Evolutionary conservation across 257 asterid species (phyloP), one percentile per base, ranked within the genome.

Genomic region (Nicotiana tabacum): DNA sequence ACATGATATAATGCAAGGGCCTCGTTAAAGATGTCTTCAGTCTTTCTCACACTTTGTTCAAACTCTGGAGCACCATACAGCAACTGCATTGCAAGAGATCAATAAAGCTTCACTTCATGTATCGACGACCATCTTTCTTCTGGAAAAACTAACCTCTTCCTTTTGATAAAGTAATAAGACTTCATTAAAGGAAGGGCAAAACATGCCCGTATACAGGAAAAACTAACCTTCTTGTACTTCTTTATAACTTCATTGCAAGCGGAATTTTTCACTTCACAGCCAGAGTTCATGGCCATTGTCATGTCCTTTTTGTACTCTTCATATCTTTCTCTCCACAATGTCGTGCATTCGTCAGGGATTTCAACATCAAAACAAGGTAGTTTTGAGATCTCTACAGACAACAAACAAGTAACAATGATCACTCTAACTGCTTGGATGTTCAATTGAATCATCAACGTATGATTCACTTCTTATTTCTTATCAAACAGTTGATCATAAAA

Each of bases 1-100:
- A 87, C 84, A 4, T 90, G 90, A 81, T 93, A 93, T 64, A 94
- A 83, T 13, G 97, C 97, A 21, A 93, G 65, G 1, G 97, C 95
- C 81, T 94, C 98, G 11, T 86, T 72, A 9, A 89, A 89, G 65
- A 92, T 85, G 64, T 84, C 86, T 57, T 81, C 80, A 0, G 51
- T 53, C 30, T 84, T 86, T 82, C 88, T 92, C 0, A 15, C 11
- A 77, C 95, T 90, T 81, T 88, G 91, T 77, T 90, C 91, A 82
- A 93, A 84, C 2, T 90, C 95, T 30, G 87, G 82, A 80, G 97
- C 96, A 16, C 82, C 96, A 37, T 92, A 92, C 69, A 93, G 69
- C 65, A 90, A 15, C 97, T 94, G 93, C 92, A 89, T 56, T 37
- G 39, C n/a, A 48, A 67, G 17, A 76, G 17, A 84, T 51, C 48